Percentiles rank a stretch among this genome's conserved stretches.
Evolutionary conservation across 2,329 filamentous ascomycete genomes (phyloP).

Genomic region (Talaromyces sp.): DNA sequence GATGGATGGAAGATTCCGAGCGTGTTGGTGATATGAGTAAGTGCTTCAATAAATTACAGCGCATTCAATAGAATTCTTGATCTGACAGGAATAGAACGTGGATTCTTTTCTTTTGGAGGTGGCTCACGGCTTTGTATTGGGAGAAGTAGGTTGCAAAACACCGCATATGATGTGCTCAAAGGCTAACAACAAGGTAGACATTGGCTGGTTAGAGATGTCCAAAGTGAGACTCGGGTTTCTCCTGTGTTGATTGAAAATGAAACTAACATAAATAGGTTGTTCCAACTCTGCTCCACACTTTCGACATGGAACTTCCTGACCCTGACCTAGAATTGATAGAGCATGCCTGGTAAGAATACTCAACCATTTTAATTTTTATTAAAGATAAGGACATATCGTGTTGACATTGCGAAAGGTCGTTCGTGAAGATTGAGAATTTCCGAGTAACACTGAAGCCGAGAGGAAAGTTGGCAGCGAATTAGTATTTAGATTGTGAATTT

Average conservation of each 20-base stretch:
- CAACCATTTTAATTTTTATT: not conserved
- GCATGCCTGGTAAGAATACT: not conserved
- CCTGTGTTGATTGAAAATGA: not conserved
- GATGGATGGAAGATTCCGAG: constrained; percentile 5
- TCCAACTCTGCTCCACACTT: not conserved
- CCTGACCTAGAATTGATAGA: not conserved
- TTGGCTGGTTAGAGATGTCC: constrained; percentile 16
- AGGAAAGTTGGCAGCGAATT: not conserved
- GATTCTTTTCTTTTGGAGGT: constrained; percentile 16
- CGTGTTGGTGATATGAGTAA: constrained; percentile 7
- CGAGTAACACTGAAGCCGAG: not conserved
- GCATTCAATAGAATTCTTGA: not conserved
- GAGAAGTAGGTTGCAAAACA: constrained; percentile 12
- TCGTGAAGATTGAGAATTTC: not conserved
- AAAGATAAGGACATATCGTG: not conserved
- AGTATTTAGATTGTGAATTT: not conserved
- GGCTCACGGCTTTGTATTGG: constrained; percentile 15
- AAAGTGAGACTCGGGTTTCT: constrained; percentile 1
- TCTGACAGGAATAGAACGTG: constrained; percentile 3
- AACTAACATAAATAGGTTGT: not conserved
- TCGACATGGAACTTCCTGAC: not conserved
- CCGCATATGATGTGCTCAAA: not conserved
- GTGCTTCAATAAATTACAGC: not conserved
- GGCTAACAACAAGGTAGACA: constrained; percentile 2
- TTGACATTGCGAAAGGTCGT: not conserved